Evolutionary conservation across 2,329 filamentous ascomycete species (phyloP).

Genomic region (Alternaria sp.): DNA sequence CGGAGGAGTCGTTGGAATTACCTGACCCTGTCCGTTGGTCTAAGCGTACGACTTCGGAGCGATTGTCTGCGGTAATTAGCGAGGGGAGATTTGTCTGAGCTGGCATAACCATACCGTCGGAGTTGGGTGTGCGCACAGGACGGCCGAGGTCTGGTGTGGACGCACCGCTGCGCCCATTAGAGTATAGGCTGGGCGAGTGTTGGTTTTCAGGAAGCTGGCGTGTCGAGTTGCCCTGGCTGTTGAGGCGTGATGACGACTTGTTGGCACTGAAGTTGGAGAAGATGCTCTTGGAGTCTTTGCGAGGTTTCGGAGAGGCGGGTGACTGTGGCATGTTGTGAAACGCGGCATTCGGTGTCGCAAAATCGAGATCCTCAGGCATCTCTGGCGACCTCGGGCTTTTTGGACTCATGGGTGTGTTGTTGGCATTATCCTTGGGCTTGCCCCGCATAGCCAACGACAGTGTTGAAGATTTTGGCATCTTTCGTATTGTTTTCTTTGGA

Average conservation of each 20-base stretch:
- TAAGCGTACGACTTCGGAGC: slow-evolving; percentile 40
- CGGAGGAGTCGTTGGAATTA: slow-evolving; percentile 37
- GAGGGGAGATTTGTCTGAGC: not conserved
- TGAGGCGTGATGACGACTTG: slow-evolving; percentile 56
- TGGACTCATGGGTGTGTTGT: slow-evolving; percentile 43
- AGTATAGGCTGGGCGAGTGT: slow-evolving; percentile 46
- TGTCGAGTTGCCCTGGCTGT: slow-evolving; percentile 46
- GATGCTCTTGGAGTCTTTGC: slow-evolving; percentile 53
- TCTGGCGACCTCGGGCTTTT: slow-evolving; percentile 45
- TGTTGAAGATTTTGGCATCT: slow-evolving; percentile 51
- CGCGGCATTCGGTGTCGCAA: slow-evolving; percentile 40
- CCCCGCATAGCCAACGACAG: slow-evolving; percentile 49
- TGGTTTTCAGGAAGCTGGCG: slow-evolving; percentile 47
- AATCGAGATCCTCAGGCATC: slow-evolving; percentile 34
- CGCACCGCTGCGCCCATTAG: slow-evolving; percentile 54
- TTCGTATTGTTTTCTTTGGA: slow-evolving; percentile 42
- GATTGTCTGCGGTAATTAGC: slow-evolving; percentile 36
- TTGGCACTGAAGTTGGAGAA: slow-evolving; percentile 59
- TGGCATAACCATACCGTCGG: slow-evolving; percentile 38
- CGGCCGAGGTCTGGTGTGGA: slow-evolving; percentile 59
- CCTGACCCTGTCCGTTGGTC: slow-evolving; percentile 42
- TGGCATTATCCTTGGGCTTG: slow-evolving; percentile 37
- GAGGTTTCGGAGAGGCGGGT: slow-evolving; percentile 46
- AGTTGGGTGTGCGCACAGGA: slow-evolving; percentile 48
- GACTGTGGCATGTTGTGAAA: slow-evolving; percentile 44